These are phyloP conservation scores for Fusarium equiseti DNA, from an alignment of 2,329 filamentous ascomycete genomes.

Conservation along the genomic window DNA sequence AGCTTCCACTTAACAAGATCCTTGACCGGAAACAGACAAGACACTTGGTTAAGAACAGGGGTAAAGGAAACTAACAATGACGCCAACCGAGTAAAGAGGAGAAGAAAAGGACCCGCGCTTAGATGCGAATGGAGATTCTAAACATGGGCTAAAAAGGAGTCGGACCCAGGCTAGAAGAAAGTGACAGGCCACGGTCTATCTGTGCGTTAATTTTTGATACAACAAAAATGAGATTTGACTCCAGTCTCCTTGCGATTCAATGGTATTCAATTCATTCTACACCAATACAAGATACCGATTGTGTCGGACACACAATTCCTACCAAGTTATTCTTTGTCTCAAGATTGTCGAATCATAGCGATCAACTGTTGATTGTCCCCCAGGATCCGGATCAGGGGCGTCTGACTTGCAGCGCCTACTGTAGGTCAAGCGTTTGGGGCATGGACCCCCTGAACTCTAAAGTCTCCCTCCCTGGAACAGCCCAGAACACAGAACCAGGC, in stretches of 20 bases:
- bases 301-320: neutral
- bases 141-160: neutral
- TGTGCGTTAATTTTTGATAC: neutral
- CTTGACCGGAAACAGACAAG: slow-evolving; percentile 24
- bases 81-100: slow-evolving; percentile 20
- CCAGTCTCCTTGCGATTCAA: too few species aligned
- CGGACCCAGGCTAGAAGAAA: neutral
- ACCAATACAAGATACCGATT: neutral
- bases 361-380: slow-evolving; percentile 34
- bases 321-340: slow-evolving; percentile 6
- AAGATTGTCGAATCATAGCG: slow-evolving; percentile 3
- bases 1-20: slow-evolving; percentile 14
- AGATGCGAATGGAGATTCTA: neutral
- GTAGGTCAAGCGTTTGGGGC: neutral
- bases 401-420: slow-evolving; percentile 38
- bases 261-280: slow-evolving; percentile 14
- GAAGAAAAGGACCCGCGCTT: neutral
- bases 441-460: slow-evolving; percentile 17
- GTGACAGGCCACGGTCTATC: neutral
- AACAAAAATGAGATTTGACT: neutral
- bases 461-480: slow-evolving; percentile 5
- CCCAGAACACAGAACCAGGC: neutral
- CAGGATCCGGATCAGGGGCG: slow-evolving; percentile 31
- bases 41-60: slow-evolving; percentile 13
- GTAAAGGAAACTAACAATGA: slow-evolving; percentile 17